Conservation (phyloP, 768 basidiomycete species). For the Cystofilobasidium bisporidii region DNA sequence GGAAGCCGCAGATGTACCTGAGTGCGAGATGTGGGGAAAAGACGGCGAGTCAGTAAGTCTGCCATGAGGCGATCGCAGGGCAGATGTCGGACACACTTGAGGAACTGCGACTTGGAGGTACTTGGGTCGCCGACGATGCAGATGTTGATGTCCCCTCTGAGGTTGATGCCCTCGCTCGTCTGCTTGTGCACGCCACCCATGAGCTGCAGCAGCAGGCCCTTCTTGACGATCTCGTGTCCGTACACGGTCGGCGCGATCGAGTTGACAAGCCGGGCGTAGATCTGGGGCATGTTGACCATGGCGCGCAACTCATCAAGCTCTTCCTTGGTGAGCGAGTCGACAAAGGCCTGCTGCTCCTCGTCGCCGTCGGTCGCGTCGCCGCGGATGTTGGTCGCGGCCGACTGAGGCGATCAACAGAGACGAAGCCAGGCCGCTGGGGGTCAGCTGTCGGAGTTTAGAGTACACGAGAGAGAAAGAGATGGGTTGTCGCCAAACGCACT, state of each 20-base stretch:
- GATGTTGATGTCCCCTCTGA: constrained; percentile 97
- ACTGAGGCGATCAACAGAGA: constrained; percentile 2
- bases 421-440: background rate
- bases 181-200: constrained; percentile 99
- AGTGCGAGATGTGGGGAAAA: background rate
- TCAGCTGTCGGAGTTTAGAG: too few species aligned
- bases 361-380: constrained; percentile 77
- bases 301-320: constrained; percentile 88
- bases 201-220: constrained; percentile 85
- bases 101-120: constrained; percentile 95
- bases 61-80: background rate
- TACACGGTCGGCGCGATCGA: constrained; percentile 97
- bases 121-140: constrained; percentile 96
- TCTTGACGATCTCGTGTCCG: constrained; percentile 98
- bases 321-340: constrained; percentile 77
- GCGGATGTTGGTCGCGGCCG: constrained; percentile 66
- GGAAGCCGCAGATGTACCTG: constrained; percentile 95
- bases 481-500: constrained; percentile 47
- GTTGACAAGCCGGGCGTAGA: constrained; percentile 84
- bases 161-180: constrained; percentile 88
- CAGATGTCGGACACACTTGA: constrained; percentile 87
- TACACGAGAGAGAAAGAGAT: background rate
- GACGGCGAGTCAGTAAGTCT: background rate
- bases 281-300: constrained; percentile 91
- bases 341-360: constrained; percentile 59